phyloP scores from a whole-genome alignment of 177 flowering plant species.

The Telopea speciosissima region DNA sequence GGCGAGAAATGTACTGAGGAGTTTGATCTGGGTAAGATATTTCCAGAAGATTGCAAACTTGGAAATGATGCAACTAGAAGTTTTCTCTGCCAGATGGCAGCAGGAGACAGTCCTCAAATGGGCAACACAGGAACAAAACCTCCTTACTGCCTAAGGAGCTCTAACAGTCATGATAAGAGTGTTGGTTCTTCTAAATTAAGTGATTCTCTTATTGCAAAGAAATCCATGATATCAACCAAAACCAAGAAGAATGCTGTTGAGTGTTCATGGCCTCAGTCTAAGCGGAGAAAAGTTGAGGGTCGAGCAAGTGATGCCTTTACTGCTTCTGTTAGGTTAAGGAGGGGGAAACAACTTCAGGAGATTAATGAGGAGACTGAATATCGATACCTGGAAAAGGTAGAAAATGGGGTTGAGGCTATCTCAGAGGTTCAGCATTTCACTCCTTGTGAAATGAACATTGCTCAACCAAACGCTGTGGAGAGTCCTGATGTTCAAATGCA shows the following conservation, averaged over 20 bases:
- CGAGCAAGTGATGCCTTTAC: constrained; percentile 16
- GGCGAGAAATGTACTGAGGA: too few relatives aligned
- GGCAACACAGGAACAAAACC: not conserved
- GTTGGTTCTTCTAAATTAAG: constrained; percentile 12
- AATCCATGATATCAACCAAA: constrained; percentile 5
- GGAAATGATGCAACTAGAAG: not conserved
- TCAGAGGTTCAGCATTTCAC: not conserved
- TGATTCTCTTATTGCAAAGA: constrained; percentile 11
- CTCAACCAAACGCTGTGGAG: not conserved
- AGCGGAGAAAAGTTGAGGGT: constrained; percentile 42
- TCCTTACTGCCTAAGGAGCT: not conserved
- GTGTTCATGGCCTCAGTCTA: constrained; percentile 46
- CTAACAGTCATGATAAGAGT: not conserved
- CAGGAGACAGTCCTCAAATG: not conserved
- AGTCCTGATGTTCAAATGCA: not conserved
- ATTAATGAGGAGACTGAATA: constrained; percentile 5
- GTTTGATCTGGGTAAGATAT: too few relatives aligned
- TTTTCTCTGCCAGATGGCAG: not conserved
- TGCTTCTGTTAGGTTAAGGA: constrained; percentile 27
- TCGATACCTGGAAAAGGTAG: constrained; percentile 11
- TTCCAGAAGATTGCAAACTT: too few relatives aligned
- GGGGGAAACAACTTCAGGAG: constrained; percentile 15
- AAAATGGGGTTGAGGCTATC: not conserved
- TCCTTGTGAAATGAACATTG: not conserved
- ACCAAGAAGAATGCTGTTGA: constrained; percentile 10